A percentile compares a stretch with the other conserved stretches of the same genome.
Evolutionary conservation across 768 basidiomycete genomes (phyloP).

Genomic region (Austroboletus eburneus): DNA sequence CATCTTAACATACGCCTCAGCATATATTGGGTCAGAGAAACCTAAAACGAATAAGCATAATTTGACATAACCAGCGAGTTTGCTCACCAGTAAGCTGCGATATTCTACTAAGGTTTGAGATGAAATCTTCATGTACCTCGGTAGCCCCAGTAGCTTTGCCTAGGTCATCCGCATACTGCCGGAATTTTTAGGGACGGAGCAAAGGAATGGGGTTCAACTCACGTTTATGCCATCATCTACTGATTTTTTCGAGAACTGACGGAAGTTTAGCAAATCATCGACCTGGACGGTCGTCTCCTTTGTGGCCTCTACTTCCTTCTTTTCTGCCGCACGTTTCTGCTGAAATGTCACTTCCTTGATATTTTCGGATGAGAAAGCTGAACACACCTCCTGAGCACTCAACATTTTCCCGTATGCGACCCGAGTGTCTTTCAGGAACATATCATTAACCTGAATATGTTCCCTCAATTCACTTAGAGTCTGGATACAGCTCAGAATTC

Average conservation of each 20-base stretch:
- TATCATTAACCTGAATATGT: constrained; percentile 54
- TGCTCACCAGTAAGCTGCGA: constrained; percentile 83
- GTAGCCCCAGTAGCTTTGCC: constrained; percentile 82
- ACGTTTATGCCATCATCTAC: constrained; percentile 77
- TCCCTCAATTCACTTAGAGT: constrained; percentile 79
- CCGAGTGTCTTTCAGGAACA: constrained; percentile 85
- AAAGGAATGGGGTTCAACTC: constrained; percentile 14
- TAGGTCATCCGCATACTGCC: constrained; percentile 83
- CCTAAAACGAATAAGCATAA: constrained; percentile 39
- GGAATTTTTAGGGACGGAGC: neutral
- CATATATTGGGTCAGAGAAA: constrained; percentile 98
- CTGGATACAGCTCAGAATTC: constrained; percentile 94
- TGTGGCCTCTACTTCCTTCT: constrained; percentile 75
- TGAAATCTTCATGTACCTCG: constrained; percentile 86
- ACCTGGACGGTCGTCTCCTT: constrained; percentile 77
- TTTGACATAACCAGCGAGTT: neutral
- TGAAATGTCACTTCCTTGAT: constrained; percentile 2
- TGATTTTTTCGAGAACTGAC: constrained; percentile 93
- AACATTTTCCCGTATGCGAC: constrained; percentile 94
- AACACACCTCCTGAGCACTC: constrained; percentile 80
- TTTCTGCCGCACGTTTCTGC: constrained; percentile 86
- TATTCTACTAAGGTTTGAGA: constrained; percentile 90
- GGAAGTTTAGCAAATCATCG: constrained; percentile 87
- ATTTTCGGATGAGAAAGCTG: neutral
- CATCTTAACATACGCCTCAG: constrained; percentile 96